Base-by-base conservation (phyloP, 78 protist genomes). In the Dictyostelium firmibasis region DNA sequence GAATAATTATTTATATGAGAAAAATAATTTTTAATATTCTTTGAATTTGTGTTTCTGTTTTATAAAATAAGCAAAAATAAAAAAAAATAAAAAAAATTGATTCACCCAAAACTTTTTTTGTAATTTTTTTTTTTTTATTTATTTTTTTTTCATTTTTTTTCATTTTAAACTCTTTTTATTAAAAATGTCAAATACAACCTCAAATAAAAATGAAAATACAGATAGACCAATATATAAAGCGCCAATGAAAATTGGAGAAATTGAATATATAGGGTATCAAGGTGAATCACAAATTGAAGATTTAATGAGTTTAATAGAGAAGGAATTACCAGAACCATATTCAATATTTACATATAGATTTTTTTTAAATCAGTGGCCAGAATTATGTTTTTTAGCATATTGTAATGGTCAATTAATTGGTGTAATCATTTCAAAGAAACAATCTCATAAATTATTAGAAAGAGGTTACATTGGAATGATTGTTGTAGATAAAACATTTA, bases 261-360 rank as follows among this genome's bases (percentile, higher is more conserved):
- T 93, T n/a, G 81, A 78, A 43, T 93, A 86, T 50, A 57, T 27
- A 69, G 70, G 27, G 29, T 93, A 93, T 60, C 38, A 50, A 62
- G 94, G 97, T 38, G 98, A 96, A 41, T n/a, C 77, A 25, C 91
- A 91, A 50, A 84, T 97, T 70, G 86, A 78, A 31, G 89, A 43
- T 3, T 74, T 97, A 57, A 92, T 95, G 44, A 27, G 16, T 2
- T 69, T 98, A 50, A 97, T 97, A n/a, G 93, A 88, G 4, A 27
- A 35, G 25, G 98, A 97, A 27, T 96, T 99, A 11, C 92, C 98
- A 18, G 99, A 99, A 96, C 99, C 99, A 20, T 99, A 99, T 93
- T 81, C 98, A 20, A 84, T 98, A 79, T 99, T 96, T 64, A 99
- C 99, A 0, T 99, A 98, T 85, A 72, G 99, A n/a, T 98, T 97